Evolutionary conservation across 805 yeast genomes (phyloP).

Genomic region (Suhomyces pyralidae): DNA sequence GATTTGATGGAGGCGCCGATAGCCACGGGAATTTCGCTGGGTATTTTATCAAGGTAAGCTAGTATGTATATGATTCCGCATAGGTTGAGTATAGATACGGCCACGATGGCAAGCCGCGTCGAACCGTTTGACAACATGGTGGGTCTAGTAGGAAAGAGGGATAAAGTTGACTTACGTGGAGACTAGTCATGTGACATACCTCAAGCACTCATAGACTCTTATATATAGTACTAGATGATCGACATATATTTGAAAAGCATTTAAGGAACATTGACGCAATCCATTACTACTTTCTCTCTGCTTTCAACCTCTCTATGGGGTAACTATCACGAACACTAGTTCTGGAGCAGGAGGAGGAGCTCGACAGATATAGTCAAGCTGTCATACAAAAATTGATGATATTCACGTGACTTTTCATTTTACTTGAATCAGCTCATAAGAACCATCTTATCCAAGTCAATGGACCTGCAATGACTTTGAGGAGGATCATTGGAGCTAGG

Average conservation of each 20-base stretch:
- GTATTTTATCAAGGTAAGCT: slow-evolving; percentile 9
- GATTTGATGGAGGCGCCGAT: slow-evolving; percentile 5
- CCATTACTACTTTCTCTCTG: too few relatives aligned
- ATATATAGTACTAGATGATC: not conserved
- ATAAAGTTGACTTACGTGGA: not conserved
- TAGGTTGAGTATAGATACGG: slow-evolving; percentile 5
- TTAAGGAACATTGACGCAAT: too few relatives aligned
- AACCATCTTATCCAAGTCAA: not conserved
- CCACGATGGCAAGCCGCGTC: not conserved
- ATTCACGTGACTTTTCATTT: not conserved
- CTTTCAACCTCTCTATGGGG: too few relatives aligned
- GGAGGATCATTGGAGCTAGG: not conserved
- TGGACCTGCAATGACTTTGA: not conserved
- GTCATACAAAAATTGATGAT: not conserved
- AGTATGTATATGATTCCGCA: slow-evolving; percentile 9
- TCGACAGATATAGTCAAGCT: too few relatives aligned
- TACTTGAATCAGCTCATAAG: too few relatives aligned
- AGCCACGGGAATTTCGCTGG: not conserved
- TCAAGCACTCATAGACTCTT: not conserved
- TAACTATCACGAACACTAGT: too few relatives aligned
- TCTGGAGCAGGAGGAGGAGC: too few relatives aligned
- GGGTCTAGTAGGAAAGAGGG: not conserved
- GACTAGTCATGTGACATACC: not conserved
- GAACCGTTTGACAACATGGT: not conserved
- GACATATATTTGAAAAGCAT: too few relatives aligned